A percentile compares a stretch with the other conserved stretches of the same genome.
Evolutionary conservation across 495 filamentous ascomycete genomes (phyloP).

Genomic region (Clohesyomyces aquaticus): DNA sequence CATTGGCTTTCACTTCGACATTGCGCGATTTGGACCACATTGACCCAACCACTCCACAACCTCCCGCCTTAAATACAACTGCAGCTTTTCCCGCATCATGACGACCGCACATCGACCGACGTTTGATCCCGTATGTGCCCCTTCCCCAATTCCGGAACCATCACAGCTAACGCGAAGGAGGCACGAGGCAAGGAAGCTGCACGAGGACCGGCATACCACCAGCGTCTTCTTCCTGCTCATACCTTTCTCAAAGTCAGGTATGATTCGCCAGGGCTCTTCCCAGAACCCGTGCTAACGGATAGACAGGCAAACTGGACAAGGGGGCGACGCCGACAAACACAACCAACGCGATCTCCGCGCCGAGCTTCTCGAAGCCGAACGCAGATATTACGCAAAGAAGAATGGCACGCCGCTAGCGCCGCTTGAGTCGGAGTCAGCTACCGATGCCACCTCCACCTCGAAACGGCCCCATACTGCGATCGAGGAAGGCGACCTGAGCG

Average conservation of each 20-base stretch:
- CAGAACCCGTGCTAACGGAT: neutral
- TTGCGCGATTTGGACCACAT: too few species aligned
- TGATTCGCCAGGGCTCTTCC: neutral
- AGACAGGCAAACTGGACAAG: conserved; percentile 79
- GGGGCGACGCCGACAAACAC: conserved; percentile 73
- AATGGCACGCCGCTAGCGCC: conserved; percentile 54
- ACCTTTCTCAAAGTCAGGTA: conserved; percentile 71
- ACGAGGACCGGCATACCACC: conserved; percentile 93
- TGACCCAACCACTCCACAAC: neutral
- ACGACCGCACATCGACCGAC: conserved; percentile 77
- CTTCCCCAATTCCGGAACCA: conserved; percentile 49
- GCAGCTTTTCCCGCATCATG: conserved; percentile 35
- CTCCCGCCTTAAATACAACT: neutral
- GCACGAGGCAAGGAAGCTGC: conserved; percentile 94
- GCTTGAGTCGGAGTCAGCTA: conserved; percentile 17
- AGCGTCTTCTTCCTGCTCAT: conserved; percentile 90
- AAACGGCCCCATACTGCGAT: conserved; percentile 71
- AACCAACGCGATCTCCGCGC: conserved; percentile 78
- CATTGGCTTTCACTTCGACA: too few species aligned
- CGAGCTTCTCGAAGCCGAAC: conserved; percentile 87
- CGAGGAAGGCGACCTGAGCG: conserved; percentile 23
- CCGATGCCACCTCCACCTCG: conserved; percentile 32
- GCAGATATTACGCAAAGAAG: conserved; percentile 82
- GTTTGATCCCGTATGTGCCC: conserved; percentile 67
- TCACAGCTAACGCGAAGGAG: conserved; percentile 48